These are phyloP conservation scores for Carex scoparia DNA, from an alignment of 176 grass and related monocot genomes.

Conservation along the genomic window DNA sequence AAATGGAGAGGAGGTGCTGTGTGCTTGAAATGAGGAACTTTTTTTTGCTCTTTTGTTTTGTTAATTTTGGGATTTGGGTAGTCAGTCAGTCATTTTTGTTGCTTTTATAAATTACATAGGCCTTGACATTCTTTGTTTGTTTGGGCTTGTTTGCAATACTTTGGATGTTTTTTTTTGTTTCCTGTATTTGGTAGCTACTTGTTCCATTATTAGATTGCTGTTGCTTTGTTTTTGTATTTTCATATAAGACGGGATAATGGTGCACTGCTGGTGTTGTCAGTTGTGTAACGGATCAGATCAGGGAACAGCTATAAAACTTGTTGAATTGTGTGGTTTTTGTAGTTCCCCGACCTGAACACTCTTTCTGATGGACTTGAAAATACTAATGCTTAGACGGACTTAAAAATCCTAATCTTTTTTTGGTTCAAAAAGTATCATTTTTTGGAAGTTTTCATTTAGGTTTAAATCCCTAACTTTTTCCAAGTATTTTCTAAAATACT, in stretches of 20 bases:
- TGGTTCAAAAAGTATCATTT: no score
- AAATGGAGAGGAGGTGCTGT: not conserved
- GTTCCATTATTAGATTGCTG: not conserved
- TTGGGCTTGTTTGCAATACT: not conserved
- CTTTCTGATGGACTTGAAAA: no score
- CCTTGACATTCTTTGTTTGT: not conserved
- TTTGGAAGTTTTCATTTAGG: no score
- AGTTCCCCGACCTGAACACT: no score
- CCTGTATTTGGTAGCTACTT: not conserved
- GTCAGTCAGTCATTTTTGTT: conserved; percentile 6
- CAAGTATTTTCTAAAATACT: no score
- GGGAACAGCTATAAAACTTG: not conserved
- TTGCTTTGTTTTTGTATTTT: not conserved
- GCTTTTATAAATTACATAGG: not conserved
- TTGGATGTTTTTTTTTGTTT: not conserved
- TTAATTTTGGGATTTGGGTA: not conserved
- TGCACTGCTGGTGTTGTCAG: not conserved
- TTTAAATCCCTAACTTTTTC: no score
- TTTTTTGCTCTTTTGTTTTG: not conserved
- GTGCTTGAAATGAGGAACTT: not conserved
- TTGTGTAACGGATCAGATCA: not conserved
- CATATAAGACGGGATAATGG: not conserved
- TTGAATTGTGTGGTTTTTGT: no score
- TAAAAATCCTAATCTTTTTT: no score
- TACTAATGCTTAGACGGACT: no score